phyloP scores from a whole-genome alignment of 768 basidiomycete genomes.

The Termitomyces sp. region DNA sequence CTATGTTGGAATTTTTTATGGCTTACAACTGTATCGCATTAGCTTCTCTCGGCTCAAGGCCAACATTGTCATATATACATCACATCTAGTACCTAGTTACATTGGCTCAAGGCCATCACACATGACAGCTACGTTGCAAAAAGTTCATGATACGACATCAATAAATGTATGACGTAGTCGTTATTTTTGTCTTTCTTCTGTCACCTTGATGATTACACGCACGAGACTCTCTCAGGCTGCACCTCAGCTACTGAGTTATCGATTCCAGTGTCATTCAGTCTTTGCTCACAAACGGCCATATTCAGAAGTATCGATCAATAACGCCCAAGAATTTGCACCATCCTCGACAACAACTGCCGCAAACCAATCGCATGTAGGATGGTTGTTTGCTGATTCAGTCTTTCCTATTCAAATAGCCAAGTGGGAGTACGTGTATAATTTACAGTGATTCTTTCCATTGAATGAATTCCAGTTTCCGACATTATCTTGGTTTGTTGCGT shows the following conservation, averaged over 20 bases:
- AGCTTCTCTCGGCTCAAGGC: slow-evolving; percentile 18
- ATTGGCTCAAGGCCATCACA: slow-evolving; percentile 19
- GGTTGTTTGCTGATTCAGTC: slow-evolving; percentile 73
- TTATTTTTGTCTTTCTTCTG: no score
- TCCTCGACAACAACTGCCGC: not conserved
- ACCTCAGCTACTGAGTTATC: not conserved
- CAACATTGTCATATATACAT: slow-evolving; percentile 13
- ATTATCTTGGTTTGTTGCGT: slow-evolving; percentile 56
- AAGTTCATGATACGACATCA: not conserved
- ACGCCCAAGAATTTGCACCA: not conserved
- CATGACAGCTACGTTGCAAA: slow-evolving; percentile 4
- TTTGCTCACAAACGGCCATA: not conserved
- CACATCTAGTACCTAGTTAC: slow-evolving; percentile 12
- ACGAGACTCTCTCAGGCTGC: not conserved
- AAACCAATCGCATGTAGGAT: slow-evolving; percentile 19
- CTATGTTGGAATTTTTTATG: slow-evolving; percentile 16
- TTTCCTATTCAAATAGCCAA: slow-evolving; percentile 68
- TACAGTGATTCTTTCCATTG: not conserved
- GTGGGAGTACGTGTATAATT: slow-evolving; percentile 60
- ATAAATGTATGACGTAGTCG: not conserved
- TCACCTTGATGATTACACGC: not conserved
- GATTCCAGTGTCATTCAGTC: not conserved
- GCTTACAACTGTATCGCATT: slow-evolving; percentile 19
- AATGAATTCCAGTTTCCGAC: slow-evolving; percentile 44
- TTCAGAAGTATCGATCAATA: not conserved